Conservation (phyloP, 106 monocot genomes). For the Dendrobium catenatum region DNA sequence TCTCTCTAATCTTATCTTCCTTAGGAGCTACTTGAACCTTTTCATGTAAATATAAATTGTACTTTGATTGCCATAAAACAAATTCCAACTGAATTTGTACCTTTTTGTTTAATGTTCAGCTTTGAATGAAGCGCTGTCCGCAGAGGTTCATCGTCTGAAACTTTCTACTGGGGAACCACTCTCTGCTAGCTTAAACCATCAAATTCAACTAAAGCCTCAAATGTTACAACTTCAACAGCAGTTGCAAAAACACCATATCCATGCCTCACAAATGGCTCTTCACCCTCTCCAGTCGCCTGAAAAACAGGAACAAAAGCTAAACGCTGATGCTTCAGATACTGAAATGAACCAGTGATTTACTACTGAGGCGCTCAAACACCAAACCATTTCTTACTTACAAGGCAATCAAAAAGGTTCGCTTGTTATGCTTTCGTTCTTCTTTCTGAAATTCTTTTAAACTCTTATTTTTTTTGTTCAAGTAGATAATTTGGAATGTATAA, state of each 20-base stretch:
- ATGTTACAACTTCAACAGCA: slow-evolving; percentile 27
- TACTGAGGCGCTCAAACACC: neutral
- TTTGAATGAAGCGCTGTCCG: slow-evolving; percentile 66
- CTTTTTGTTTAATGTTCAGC: slow-evolving; percentile 21
- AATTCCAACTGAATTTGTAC: neutral
- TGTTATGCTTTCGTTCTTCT: neutral
- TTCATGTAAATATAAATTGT: neutral
- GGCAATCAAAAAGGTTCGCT: neutral
- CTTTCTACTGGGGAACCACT: slow-evolving; percentile 47
- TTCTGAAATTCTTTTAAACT: slow-evolving; percentile 3
- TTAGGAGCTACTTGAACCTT: too few relatives aligned
- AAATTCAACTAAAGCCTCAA: slow-evolving; percentile 45
- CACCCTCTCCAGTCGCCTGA: neutral
- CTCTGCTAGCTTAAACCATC: slow-evolving; percentile 52
- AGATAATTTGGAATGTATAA: slow-evolving; percentile 4
- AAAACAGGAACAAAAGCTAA: neutral
- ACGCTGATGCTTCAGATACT: neutral
- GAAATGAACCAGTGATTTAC: slow-evolving; percentile 4
- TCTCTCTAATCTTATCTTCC: too few relatives aligned
- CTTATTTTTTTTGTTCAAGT: slow-evolving; percentile 4
- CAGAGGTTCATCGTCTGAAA: slow-evolving; percentile 79
- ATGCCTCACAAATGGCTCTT: slow-evolving; percentile 21
- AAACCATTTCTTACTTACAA: neutral
- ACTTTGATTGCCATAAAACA: neutral
- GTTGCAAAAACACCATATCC: slow-evolving; percentile 29